Conservation (phyloP, 129 eudicot genomes). For the Solidago caesia region DNA sequence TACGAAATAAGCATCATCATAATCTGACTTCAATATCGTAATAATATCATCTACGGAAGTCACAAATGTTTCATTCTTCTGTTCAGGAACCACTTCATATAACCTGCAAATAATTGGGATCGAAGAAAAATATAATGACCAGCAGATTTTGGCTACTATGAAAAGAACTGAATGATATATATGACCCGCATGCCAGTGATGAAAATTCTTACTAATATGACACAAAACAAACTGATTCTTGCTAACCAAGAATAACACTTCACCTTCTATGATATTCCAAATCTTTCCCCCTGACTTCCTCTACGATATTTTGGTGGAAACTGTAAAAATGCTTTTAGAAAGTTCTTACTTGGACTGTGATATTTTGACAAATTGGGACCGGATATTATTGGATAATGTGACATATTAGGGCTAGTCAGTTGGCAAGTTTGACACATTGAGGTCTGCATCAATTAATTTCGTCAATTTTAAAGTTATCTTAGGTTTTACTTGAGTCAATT, state of each 20-base stretch:
- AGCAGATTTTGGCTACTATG: no score
- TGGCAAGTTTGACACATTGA: no score
- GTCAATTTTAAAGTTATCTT: neutral
- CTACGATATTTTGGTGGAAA: neutral
- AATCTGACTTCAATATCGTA: constrained; percentile 58
- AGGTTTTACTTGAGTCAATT: neutral
- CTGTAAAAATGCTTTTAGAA: neutral
- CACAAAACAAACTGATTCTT: neutral
- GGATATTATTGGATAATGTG: neutral
- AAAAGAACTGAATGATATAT: no score
- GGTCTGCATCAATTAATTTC: no score
- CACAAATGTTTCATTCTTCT: constrained; percentile 35
- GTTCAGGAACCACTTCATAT: constrained; percentile 31
- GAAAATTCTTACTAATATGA: neutral
- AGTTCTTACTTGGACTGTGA: neutral
- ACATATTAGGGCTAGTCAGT: neutral
- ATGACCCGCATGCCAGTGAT: no score
- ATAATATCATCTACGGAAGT: constrained; percentile 58
- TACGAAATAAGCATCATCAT: constrained; percentile 80
- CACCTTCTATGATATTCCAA: neutral
- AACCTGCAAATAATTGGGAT: constrained; percentile 38
- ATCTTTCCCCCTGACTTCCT: neutral
- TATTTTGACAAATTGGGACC: neutral
- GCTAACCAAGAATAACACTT: neutral
- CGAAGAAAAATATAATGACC: neutral